These are phyloP conservation scores for Somion occarium DNA, from an alignment of 1,284 basidiomycete species.

Conservation along the genomic window DNA sequence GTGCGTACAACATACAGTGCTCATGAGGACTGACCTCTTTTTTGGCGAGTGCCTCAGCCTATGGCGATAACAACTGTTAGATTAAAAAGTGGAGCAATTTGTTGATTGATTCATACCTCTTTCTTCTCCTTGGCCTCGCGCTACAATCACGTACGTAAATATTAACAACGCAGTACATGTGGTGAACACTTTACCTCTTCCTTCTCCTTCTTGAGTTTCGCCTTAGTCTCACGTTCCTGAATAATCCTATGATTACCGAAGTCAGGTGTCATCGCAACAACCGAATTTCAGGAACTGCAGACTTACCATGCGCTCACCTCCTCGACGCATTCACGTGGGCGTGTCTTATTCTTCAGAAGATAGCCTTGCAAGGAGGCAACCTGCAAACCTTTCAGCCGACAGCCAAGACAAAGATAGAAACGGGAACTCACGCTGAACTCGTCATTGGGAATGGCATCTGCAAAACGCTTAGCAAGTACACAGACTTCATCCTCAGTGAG, in stretches of 20 bases:
- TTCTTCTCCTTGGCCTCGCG: slow-evolving; percentile 73
- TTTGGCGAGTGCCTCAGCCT: slow-evolving; percentile 37
- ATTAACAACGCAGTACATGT: slow-evolving; percentile 10
- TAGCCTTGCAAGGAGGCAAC: slow-evolving; percentile 83
- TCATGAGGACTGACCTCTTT: slow-evolving; percentile 35
- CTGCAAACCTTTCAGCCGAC: slow-evolving; percentile 30
- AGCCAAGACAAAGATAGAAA: background rate
- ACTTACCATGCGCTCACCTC: slow-evolving; percentile 65
- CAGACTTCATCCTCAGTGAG: slow-evolving; percentile 70
- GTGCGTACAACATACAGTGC: too few relatives aligned
- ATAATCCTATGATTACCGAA: slow-evolving; percentile 41
- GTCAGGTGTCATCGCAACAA: slow-evolving; percentile 9
- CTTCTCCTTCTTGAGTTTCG: slow-evolving; percentile 80
- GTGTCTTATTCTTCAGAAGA: slow-evolving; percentile 78
- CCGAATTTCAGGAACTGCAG: slow-evolving; percentile 2
- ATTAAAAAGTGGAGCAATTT: background rate
- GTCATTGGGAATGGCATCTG: slow-evolving; percentile 71
- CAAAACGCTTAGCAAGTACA: slow-evolving; percentile 72
- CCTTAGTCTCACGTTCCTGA: slow-evolving; percentile 74
- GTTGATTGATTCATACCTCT: slow-evolving; percentile 36
- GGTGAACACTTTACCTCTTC: slow-evolving; percentile 52
- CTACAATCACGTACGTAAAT: slow-evolving; percentile 35
- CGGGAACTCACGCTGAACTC: slow-evolving; percentile 67
- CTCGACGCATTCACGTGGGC: slow-evolving; percentile 74
- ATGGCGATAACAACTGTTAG: slow-evolving; percentile 2